These are phyloP conservation scores for Psilocybe cubensis DNA, from an alignment of 768 basidiomycete genomes.

Conservation along the genomic window DNA sequence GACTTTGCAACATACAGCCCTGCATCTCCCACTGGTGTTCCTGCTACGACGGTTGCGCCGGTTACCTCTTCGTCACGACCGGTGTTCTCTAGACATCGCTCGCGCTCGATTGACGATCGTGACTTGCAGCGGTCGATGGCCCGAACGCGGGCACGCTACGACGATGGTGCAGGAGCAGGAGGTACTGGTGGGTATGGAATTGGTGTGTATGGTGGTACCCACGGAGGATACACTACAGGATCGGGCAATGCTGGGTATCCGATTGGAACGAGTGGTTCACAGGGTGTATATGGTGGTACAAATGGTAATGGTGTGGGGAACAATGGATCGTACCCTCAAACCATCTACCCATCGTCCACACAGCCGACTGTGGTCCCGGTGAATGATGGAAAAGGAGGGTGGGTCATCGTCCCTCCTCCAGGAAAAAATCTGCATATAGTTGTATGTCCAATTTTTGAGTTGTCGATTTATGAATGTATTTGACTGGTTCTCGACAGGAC, in stretches of 20 bases:
- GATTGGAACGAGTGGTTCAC: too few relatives aligned
- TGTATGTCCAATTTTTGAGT: slow-evolving; percentile 6
- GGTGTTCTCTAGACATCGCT: slow-evolving; percentile 3
- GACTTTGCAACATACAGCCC: not conserved
- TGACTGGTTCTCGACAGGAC: not conserved
- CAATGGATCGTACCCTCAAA: not conserved
- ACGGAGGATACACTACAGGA: not conserved
- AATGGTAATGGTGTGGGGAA: not conserved
- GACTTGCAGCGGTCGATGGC: slow-evolving; percentile 4
- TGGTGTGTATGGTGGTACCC: not conserved
- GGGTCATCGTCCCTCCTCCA: slow-evolving; percentile 1
- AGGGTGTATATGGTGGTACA: too few relatives aligned
- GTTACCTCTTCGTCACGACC: not conserved
- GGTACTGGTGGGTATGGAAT: not conserved
- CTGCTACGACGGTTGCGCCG: too few relatives aligned
- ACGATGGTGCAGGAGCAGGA: not conserved
- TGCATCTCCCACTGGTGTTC: not conserved
- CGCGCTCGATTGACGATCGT: slow-evolving; percentile 8
- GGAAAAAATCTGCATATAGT: slow-evolving; percentile 2
- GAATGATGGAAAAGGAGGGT: slow-evolving; percentile 13
- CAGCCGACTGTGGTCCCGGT: slow-evolving; percentile 11
- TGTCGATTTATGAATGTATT: not conserved
- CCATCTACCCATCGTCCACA: not conserved
- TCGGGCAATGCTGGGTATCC: not conserved
- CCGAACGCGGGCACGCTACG: not conserved